phyloP scores from a whole-genome alignment of 2,329 filamentous ascomycete species.

The Aureobasidium mangrovei region DNA sequence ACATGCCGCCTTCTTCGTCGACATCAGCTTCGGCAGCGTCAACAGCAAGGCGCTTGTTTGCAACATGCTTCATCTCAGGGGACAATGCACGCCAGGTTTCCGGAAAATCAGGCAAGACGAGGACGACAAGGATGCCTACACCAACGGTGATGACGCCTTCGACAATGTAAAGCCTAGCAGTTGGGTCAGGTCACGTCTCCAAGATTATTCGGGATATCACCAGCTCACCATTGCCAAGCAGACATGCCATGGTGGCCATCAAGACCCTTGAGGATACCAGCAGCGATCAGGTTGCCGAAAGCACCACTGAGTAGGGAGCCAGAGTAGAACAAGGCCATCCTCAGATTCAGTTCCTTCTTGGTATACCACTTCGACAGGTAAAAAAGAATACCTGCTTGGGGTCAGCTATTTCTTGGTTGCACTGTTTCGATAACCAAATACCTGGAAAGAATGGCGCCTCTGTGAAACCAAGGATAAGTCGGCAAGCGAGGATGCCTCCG shows the following conservation, averaged over 20 bases:
- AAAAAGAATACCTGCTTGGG: slow-evolving; percentile 36
- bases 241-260: slow-evolving; percentile 47
- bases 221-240: slow-evolving; percentile 44
- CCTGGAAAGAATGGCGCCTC: slow-evolving; percentile 26
- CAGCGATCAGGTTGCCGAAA: slow-evolving; percentile 54
- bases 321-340: slow-evolving; percentile 58
- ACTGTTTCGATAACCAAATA: slow-evolving; percentile 10
- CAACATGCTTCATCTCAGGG: slow-evolving; percentile 39
- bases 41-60: slow-evolving; percentile 41
- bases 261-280: slow-evolving; percentile 59
- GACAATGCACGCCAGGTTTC: slow-evolving; percentile 36
- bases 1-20: slow-evolving; percentile 40
- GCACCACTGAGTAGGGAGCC: slow-evolving; percentile 62
- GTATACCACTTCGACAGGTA: slow-evolving; percentile 62
- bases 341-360: slow-evolving; percentile 56
- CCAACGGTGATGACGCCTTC: slow-evolving; percentile 57
- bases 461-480: slow-evolving; percentile 38
- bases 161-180: slow-evolving; percentile 51
- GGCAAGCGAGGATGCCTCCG: slow-evolving; percentile 36
- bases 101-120: slow-evolving; percentile 30
- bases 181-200: neutral
- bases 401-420: neutral
- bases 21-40: slow-evolving; percentile 43
- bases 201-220: too few relatives aligned
- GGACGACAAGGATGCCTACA: slow-evolving; percentile 25